Percentiles rank a stretch among this genome's conserved stretches.
Conservation (phyloP, 2,329 filamentous ascomycete genomes). For the Colletotrichum sp. region DNA sequence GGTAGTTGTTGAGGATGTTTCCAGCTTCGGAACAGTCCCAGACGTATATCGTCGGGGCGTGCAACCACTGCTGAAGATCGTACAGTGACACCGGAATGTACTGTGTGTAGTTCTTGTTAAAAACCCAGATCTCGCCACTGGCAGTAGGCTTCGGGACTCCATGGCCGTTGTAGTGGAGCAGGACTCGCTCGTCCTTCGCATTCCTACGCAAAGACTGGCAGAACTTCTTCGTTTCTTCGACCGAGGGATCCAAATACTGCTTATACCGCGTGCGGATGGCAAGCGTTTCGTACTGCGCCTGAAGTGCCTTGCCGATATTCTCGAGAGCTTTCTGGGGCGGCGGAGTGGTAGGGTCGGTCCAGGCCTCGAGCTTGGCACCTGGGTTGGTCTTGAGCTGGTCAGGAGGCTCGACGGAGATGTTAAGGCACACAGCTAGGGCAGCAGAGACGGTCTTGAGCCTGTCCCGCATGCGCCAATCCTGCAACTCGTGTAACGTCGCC, state of each 20-base stretch:
- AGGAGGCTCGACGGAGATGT: conserved; percentile 96
- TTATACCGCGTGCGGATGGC: conserved; percentile 97
- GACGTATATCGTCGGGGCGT: conserved; percentile 93
- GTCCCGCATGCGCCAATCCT: conserved; percentile 98
- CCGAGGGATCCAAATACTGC: conserved; percentile 93
- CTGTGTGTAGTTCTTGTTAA: conserved; percentile 98
- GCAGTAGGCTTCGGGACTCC: conserved; percentile 94
- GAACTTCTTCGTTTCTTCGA: conserved; percentile 97
- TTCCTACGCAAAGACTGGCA: conserved; percentile 88
- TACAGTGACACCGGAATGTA: conserved; percentile 97
- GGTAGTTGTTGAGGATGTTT: conserved; percentile 94
- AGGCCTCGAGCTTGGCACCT: conserved; percentile 92
- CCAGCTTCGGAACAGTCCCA: conserved; percentile 98
- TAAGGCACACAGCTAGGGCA: conserved; percentile 90
- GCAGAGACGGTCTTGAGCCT: conserved; percentile 96
- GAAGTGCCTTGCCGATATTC: conserved; percentile 94
- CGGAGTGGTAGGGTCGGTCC: conserved; percentile 88
- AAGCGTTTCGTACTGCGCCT: conserved; percentile 94
- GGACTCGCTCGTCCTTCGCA: conserved; percentile 91
- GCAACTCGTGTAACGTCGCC: conserved; percentile 66
- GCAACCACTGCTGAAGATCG: conserved; percentile 94
- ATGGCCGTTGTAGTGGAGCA: conserved; percentile 99
- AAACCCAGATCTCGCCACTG: conserved; percentile 98
- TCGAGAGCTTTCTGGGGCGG: conserved; percentile 86
- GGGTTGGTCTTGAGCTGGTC: conserved; percentile 96